Base-by-base conservation (phyloP, 805 yeast genomes). In the Nakazawaea holstii region DNA sequence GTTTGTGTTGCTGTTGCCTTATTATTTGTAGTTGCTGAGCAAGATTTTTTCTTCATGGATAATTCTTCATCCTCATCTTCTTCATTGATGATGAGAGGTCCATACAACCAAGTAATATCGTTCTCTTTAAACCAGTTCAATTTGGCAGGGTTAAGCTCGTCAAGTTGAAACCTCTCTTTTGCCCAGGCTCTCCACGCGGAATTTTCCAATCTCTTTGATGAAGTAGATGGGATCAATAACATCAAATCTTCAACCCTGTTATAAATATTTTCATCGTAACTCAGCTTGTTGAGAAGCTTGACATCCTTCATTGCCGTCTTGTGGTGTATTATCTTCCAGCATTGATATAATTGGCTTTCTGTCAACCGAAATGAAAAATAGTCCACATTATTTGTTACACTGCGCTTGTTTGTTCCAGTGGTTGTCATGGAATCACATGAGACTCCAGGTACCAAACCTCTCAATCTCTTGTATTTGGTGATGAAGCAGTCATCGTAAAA, bases 101-200 rank as follows among this genome's bases (percentile, higher is more conserved):
- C 83, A 54, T 72, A 77, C 43, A 77, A 64, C 66, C 77, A 76
- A 4, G 81, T 77, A 41, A 75, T 69, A 55, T 77, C 83, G 49
- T 74, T 73, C 48, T 65, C 69, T 55, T 77, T 77, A 54, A 66
- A 69, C 83, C 83, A 77, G 58, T 77, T 77, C 36, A 77, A 76
- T 32, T 52, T 51, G 4, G 65, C 59, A 1, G 83, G 82, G 46
- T 67, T 57, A 7, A 72, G 49, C 43, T 79, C 71, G 28, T 69
- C 62, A 40, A 82, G 65, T 27, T 79, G 72, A 53, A 77, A 75
- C 55, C 84, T 77, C 44, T 87, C 74, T 66, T 91, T 90, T 11
- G 92, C 85, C 97, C 97, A 92, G 15, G 96, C 89, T 60, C 98
- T 76, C 97, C 97, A 92, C 43, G 87, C 75, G 13, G 96, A 92